These are phyloP conservation scores for Atkinsonella hypoxylon DNA, from an alignment of 2,329 filamentous ascomycete species.

Conservation along the genomic window DNA sequence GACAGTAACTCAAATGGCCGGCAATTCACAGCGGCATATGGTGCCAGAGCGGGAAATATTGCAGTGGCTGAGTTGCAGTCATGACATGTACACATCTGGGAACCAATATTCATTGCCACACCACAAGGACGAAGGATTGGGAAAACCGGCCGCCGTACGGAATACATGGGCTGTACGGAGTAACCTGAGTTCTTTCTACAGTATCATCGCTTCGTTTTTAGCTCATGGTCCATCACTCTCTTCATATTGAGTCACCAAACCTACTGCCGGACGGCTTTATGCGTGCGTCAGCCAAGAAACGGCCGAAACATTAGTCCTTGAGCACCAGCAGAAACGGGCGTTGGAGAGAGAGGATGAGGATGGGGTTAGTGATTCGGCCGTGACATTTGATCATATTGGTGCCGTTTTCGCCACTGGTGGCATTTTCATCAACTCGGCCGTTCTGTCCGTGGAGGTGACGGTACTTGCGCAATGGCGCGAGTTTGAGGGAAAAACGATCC, in stretches of 20 bases:
- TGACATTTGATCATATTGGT: not conserved
- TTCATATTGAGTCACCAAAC: not conserved
- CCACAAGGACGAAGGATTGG: not conserved
- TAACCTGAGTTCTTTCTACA: not conserved
- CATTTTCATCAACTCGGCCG: not conserved
- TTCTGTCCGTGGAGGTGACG: not conserved
- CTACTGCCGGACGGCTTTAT: not conserved
- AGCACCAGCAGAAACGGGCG: not conserved
- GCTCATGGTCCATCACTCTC: not conserved
- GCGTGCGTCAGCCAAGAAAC: not conserved
- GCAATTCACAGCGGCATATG: no score
- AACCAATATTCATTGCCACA: no score
- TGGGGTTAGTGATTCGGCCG: not conserved
- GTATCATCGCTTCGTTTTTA: not conserved
- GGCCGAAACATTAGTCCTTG: not conserved
- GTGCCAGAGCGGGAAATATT: no score
- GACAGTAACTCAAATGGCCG: no score
- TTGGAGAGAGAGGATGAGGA: no score
- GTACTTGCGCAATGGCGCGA: not conserved
- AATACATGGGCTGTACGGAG: not conserved
- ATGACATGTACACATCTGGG: no score
- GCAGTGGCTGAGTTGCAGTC: no score
- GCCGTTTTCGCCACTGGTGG: not conserved
- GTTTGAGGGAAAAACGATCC: not conserved
- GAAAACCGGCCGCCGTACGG: no score